These are phyloP conservation scores for Trichoderma afroharzianum DNA, from an alignment of 2,329 filamentous ascomycete genomes.

Conservation along the genomic window DNA sequence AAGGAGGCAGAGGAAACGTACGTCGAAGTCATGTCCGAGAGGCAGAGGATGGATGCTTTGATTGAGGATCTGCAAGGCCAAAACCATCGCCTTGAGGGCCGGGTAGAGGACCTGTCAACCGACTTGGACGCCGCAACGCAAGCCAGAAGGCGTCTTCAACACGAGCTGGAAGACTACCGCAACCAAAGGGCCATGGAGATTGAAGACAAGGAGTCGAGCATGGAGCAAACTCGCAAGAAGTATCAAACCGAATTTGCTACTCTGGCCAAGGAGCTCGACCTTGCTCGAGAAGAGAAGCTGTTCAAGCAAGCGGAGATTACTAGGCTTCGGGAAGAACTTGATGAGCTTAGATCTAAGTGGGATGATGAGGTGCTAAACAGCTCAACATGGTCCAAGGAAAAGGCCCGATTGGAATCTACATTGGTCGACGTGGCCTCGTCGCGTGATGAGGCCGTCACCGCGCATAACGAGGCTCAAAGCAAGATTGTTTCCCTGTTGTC, in stretches of 20 bases:
- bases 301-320: conserved; percentile 85
- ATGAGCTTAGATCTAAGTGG: conserved; percentile 93
- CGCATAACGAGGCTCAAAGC: conserved; percentile 91
- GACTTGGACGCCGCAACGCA: conserved; percentile 83
- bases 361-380: conserved; percentile 97
- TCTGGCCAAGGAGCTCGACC: conserved; percentile 85
- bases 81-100: conserved; percentile 85
- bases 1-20: conserved; percentile 89
- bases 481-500: conserved; percentile 88
- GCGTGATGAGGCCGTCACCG: conserved; percentile 87
- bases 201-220: conserved; percentile 91
- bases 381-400: conserved; percentile 98
- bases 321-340: conserved; percentile 88
- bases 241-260: conserved; percentile 91
- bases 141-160: conserved; percentile 89
- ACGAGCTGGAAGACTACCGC: conserved; percentile 96
- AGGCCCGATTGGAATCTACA: conserved; percentile 83
- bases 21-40: conserved; percentile 84
- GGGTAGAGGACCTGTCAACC: conserved; percentile 84
- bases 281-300: conserved; percentile 83
- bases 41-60: conserved; percentile 80
- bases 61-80: conserved; percentile 89
- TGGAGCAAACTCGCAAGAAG: conserved; percentile 97
- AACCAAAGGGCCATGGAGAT: conserved; percentile 93
- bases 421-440: conserved; percentile 84